Base-by-base conservation (phyloP, 305 asterid species). In the Striga hermonthica region DNA sequence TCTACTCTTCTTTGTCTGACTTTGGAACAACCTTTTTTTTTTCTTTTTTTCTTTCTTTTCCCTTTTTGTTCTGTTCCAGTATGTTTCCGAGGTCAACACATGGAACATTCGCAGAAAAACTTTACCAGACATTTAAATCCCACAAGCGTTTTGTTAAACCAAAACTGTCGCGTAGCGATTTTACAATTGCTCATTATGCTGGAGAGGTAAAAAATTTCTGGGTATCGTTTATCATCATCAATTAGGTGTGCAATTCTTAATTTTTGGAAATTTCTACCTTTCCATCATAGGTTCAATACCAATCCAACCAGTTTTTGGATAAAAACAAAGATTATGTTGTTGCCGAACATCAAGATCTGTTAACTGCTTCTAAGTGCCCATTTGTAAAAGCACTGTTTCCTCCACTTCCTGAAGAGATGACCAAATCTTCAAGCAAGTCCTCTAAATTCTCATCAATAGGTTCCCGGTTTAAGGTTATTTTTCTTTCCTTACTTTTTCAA, bases 51-150 rank as follows among this genome's bases (percentile, higher is more conserved):
- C 10, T 79, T 78, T 8, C 13, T 9, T 14, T 14, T 12, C 31
- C 36, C 11, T 28, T 53, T 65, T 55, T 61, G 9, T 80, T 76
- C 47, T 72, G 55, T 81, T 79, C 80, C 89, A 94, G 99, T 77
- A 94, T 94, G 99, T 94, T 94, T 73, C 99, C 99, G 38, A 90
- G 91, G 87, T 90, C 99, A 47, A 94, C 99, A 53, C 95, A 84
- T 60, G 96, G 90, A 76, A 94, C 97, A 16, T 90, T 94, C 73
- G 81, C 99, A 1, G 90, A 88, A 77, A 93, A 90, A 87, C 97
- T 94, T 70, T 94, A 94, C 76, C 99, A 94, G 92, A 94, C 90
- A 9, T 94, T 94, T 80, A 94, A 87, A 80, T 57, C 83, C 67
- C 79, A 94, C 86, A 85, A 84, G 69, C 96, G 97, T 67, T 94